A percentile compares a stretch with the other conserved stretches of the same genome.
Conservation (phyloP, 441 rosid species). For the Macaranga tanarius region DNA sequence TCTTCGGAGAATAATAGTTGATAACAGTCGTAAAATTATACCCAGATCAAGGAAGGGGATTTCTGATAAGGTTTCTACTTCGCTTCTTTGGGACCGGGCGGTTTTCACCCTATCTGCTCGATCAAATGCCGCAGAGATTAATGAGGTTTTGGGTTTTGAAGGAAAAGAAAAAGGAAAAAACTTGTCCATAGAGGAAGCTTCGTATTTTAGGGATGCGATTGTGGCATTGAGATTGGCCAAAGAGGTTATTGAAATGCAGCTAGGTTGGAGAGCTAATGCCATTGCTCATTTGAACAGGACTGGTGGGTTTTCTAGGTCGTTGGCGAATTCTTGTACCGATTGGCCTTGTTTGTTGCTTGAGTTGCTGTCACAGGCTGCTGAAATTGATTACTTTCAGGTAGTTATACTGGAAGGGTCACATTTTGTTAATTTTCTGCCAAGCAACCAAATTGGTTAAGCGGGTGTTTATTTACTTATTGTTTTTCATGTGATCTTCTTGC, state of each 20-base stretch:
- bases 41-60: conserved; percentile 34
- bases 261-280: conserved; percentile 78
- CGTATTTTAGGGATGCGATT: conserved; percentile 68
- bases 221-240: conserved; percentile 84
- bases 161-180: conserved; percentile 49
- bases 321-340: conserved; percentile 80
- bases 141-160: conserved; percentile 51
- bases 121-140: conserved; percentile 72
- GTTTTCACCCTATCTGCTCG: conserved; percentile 64
- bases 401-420: neutral
- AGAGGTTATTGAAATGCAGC: conserved; percentile 66
- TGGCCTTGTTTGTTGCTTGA: conserved; percentile 94
- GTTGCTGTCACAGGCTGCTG: conserved; percentile 89
- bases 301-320: conserved; percentile 72
- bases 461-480: neutral
- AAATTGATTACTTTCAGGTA: conserved; percentile 86
- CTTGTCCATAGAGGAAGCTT: conserved; percentile 69
- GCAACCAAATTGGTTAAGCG: neutral
- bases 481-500: conserved; percentile 28
- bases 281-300: conserved; percentile 72
- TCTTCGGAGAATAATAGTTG: conserved; percentile 51
- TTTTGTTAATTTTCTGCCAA: conserved; percentile 1
- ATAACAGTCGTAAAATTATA: conserved; percentile 20
- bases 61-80: conserved; percentile 50
- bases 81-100: conserved; percentile 79